Evolutionary conservation across 345 rosid species (phyloP), one percentile per base, ranked within the genome.

Genomic region (Heritiera littoralis): DNA sequence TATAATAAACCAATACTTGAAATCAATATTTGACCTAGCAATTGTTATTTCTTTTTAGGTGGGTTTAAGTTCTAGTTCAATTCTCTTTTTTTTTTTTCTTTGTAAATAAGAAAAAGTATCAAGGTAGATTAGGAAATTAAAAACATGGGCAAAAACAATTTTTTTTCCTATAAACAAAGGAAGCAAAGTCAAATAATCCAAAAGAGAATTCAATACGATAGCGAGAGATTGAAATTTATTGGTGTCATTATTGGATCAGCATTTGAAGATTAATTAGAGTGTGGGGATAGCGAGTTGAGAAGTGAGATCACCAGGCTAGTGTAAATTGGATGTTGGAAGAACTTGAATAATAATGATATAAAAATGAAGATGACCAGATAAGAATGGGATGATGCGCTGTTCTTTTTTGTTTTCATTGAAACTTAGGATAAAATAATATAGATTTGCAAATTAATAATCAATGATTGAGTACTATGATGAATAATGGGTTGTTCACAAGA

Each of bases 151-250:
- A 41, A 66, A 12, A 2, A 9, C 45, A 11, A 32, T 14, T 23
- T 35, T 14, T 43, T 67, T 67, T 20, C 7, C 52, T 51, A 51
- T 12, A 12, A 51, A 51, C 15, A 0, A 68, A 14, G 54, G 73
- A 69, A 46, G 73, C 55, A 20, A 45, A 69, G 74, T 69, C 74
- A 69, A 23, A 69, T 46, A 6, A 66, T 66, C 20, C 9, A 49
- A 49, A 10, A 12, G 18, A 40, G 5, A 38, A 66, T 46, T 46
- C 49, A 2, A 5, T 5, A 35, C 3, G 3, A 40, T 40, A 40
- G 5, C 3, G 5, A 40, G 43, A 40, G 3, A 40, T 40, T 40
- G 4, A 40, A 40, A 4, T 40, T 40, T 40, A 3, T 40, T 40
- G 4, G 5, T 40, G 43, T 40, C 43, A 40, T 40, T 40, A 40